Percentiles rank a stretch among this genome's conserved stretches.
Conservation (phyloP, 208 protist genomes). For the Wallacemonas collosoma region DNA sequence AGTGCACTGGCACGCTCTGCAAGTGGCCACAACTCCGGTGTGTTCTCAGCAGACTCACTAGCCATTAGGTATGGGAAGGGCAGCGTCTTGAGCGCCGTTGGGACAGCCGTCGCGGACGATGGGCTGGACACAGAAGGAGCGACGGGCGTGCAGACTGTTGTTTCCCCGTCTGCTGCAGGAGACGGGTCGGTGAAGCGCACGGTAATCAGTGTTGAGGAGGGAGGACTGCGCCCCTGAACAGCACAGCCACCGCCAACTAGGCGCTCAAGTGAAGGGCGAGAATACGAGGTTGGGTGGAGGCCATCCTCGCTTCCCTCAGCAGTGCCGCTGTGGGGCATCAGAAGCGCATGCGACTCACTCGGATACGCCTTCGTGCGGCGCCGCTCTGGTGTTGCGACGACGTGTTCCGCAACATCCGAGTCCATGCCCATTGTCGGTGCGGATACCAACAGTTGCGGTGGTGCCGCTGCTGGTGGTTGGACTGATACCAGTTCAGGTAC, state of each 20-base stretch:
- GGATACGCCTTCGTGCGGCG: slow-evolving; percentile 3
- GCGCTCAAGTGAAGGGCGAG: too few species aligned
- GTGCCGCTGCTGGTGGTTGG: too few species aligned
- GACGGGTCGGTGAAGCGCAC: slow-evolving; percentile 12
- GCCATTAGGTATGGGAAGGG: background rate
- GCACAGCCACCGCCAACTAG: too few species aligned
- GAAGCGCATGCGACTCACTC: background rate
- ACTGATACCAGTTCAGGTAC: background rate
- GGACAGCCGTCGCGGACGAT: background rate
- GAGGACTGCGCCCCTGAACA: slow-evolving; percentile 1
- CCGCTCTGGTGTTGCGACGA: background rate
- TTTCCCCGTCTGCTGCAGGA: background rate
- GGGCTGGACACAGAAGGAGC: background rate
- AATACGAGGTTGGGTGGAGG: background rate
- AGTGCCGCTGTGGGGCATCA: background rate
- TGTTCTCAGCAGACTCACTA: background rate
- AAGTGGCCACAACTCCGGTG: background rate
- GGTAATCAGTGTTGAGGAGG: background rate
- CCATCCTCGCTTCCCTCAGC: background rate
- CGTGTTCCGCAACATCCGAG: background rate
- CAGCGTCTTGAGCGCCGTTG: background rate
- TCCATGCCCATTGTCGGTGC: background rate
- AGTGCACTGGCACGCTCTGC: background rate
- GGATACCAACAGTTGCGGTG: too few species aligned
- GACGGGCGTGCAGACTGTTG: background rate